Conservation (phyloP, 768 basidiomycete genomes). For the Galerina marginata region DNA sequence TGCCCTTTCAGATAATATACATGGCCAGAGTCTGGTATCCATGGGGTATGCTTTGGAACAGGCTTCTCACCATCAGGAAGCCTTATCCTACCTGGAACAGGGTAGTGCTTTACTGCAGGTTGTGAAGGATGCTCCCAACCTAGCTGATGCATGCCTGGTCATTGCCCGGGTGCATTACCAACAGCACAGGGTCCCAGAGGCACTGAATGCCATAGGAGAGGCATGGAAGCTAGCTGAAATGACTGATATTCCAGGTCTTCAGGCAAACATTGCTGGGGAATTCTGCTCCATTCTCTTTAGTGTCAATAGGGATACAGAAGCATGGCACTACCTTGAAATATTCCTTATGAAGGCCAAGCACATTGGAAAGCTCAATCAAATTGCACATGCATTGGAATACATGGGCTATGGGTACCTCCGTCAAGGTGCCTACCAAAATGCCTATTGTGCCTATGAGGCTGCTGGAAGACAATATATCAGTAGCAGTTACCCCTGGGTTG, state of each 20-base stretch:
- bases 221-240: conserved; percentile 2
- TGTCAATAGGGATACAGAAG: conserved; percentile 1
- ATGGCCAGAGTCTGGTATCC: conserved; percentile 4
- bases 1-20: conserved; percentile 4
- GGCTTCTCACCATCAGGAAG: not conserved
- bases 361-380: not conserved
- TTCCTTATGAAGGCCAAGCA: not conserved
- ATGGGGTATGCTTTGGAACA: not conserved
- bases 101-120: not conserved
- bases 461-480: not conserved
- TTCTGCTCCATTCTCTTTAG: conserved; percentile 4
- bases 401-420: conserved; percentile 13
- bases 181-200: not conserved
- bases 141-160: conserved; percentile 1
- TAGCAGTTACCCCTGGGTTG: not conserved
- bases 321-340: not conserved
- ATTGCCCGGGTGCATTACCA: conserved; percentile 1
- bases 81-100: not conserved
- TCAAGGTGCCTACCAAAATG: conserved; percentile 9
- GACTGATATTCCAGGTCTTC: not conserved
- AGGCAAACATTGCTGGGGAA: not conserved
- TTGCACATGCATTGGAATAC: conserved; percentile 2
- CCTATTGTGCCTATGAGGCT: conserved; percentile 7
- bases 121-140: not conserved
- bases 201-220: not conserved